Evolutionary conservation across 345 rosid species (phyloP).

Genomic region (Citrus australasica): DNA sequence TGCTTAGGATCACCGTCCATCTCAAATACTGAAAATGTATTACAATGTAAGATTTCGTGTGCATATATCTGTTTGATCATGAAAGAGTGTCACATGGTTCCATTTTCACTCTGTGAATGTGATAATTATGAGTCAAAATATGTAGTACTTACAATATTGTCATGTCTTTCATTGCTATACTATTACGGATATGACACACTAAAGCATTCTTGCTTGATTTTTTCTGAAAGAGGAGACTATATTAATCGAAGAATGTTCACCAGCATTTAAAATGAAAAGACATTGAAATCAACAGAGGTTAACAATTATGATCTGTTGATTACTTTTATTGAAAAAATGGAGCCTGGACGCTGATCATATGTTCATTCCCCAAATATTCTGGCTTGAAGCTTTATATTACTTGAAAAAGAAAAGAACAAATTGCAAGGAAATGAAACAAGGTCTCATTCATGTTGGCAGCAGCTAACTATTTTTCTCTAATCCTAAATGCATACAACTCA

Average conservation of each 20-base stretch:
- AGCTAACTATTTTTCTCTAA: not conserved
- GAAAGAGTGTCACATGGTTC: not conserved
- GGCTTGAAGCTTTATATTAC: not conserved
- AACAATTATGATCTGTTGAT: not conserved
- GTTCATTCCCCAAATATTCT: not conserved
- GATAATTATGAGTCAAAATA: not conserved
- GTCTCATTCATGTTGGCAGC: not conserved
- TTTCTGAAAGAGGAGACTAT: not conserved
- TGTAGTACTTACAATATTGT: not conserved
- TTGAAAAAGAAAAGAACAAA: not conserved
- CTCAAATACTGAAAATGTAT: slow-evolving; percentile 39
- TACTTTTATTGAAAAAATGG: not conserved
- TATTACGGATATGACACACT: not conserved
- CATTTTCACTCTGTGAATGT: slow-evolving; percentile 3
- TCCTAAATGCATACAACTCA: not conserved
- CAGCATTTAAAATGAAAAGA: not conserved
- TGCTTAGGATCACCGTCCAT: slow-evolving; percentile 66
- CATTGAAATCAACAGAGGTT: not conserved
- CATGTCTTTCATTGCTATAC: not conserved
- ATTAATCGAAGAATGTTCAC: not conserved
- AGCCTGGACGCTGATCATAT: not conserved
- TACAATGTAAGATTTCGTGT: slow-evolving; percentile 9
- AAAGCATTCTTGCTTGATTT: not conserved
- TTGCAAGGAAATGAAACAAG: not conserved
- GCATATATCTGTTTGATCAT: not conserved